These are phyloP conservation scores for Aspergillus olivimuriae DNA, from an alignment of 495 filamentous ascomycete genomes.

Conservation along the genomic window DNA sequence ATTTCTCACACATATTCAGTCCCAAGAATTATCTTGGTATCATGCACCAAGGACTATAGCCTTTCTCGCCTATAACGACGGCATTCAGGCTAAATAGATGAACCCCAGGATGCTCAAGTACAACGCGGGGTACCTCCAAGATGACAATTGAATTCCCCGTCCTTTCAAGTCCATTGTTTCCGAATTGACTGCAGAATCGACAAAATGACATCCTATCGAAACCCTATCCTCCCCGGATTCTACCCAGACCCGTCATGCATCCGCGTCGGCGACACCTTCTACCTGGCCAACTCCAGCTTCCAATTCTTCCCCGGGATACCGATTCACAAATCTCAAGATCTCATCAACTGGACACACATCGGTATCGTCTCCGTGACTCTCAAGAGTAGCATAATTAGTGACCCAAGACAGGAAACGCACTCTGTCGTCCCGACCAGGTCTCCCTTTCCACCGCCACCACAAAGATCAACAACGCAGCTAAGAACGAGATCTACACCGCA, in stretches of 20 bases:
- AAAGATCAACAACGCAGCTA: constrained; percentile 1
- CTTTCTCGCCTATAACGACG: no score
- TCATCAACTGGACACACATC: constrained; percentile 4
- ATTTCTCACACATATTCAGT: no score
- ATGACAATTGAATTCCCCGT: no score
- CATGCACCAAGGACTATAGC: no score
- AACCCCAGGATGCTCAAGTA: no score
- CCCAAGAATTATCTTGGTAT: no score
- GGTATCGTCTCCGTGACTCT: not conserved
- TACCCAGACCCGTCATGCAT: constrained; percentile 5
- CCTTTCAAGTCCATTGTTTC: no score
- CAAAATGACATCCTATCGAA: not conserved
- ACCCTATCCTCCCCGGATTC: constrained; percentile 6
- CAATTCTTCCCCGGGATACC: constrained; percentile 6
- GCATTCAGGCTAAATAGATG: no score
- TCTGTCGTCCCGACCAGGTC: not conserved
- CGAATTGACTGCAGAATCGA: no score
- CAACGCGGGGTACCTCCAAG: no score
- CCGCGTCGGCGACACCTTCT: constrained; percentile 1
- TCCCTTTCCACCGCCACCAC: not conserved
- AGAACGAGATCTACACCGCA: constrained; percentile 3
- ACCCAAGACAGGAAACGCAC: constrained; percentile 1
- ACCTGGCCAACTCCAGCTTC: constrained; percentile 5
- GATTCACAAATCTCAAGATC: constrained; percentile 2
- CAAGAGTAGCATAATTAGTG: no score